phyloP scores from a whole-genome alignment of 305 asterid species.

The Coffea humblotiana region DNA sequence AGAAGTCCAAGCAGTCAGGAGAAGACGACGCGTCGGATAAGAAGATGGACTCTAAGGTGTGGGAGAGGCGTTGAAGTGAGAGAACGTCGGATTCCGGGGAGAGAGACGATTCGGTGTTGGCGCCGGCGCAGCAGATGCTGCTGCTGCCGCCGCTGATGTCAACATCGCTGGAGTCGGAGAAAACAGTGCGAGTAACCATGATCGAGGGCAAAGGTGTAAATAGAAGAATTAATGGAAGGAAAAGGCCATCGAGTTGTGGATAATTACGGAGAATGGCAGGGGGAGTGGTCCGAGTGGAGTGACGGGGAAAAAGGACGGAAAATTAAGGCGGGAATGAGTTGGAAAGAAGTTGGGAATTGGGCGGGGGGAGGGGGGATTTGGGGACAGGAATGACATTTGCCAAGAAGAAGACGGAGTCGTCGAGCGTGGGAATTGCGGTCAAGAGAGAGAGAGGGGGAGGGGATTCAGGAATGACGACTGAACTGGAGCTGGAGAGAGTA shows the following conservation, averaged over 20 bases:
- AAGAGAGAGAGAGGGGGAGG: too few species aligned
- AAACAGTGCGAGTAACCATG: constrained; percentile 14
- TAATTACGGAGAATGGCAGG: not conserved
- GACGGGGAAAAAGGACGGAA: not conserved
- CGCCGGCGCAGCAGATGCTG: constrained; percentile 26
- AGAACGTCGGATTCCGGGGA: constrained; percentile 29
- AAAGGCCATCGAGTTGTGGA: not conserved
- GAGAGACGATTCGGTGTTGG: constrained; percentile 5
- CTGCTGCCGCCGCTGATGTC: constrained; percentile 29
- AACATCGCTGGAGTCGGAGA: constrained; percentile 24
- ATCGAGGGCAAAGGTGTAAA: not conserved
- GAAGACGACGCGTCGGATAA: constrained; percentile 39
- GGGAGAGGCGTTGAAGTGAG: constrained; percentile 63
- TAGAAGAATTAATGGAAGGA: not conserved
- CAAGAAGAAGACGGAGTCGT: not conserved
- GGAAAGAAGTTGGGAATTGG: not conserved
- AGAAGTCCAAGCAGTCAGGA: constrained; percentile 58
- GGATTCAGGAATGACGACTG: not conserved
- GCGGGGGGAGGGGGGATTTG: not conserved
- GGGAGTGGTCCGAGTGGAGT: not conserved
- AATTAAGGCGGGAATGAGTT: not conserved
- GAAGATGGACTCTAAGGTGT: constrained; percentile 62
- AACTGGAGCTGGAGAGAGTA: not conserved
- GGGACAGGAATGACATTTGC: not conserved
- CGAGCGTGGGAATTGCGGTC: too few species aligned